Conservation (phyloP, 441 rosid species). For the Erodium chrysanthum region DNA sequence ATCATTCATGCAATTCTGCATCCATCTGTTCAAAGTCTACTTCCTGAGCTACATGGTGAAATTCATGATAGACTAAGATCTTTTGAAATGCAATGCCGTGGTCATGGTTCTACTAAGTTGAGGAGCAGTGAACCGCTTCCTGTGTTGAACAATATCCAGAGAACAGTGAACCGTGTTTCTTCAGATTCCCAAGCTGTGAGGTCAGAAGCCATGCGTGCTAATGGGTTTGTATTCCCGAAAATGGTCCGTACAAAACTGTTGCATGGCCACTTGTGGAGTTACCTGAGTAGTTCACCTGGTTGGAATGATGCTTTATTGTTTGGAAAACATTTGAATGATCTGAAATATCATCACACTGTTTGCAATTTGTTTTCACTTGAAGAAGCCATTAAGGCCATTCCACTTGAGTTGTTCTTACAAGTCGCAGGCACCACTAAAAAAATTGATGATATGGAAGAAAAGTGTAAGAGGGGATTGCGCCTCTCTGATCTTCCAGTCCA, state of each 20-base stretch:
- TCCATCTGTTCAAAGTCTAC: slow-evolving; percentile 56
- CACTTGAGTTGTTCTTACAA: slow-evolving; percentile 79
- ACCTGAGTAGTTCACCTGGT: slow-evolving; percentile 41
- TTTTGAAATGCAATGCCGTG: slow-evolving; percentile 68
- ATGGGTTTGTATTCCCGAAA: slow-evolving; percentile 91
- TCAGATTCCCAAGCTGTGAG: slow-evolving; percentile 35
- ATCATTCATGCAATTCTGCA: slow-evolving; percentile 59
- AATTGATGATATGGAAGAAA: slow-evolving; percentile 62
- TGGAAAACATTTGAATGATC: slow-evolving; percentile 24
- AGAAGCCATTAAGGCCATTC: slow-evolving; percentile 67
- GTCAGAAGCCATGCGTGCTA: slow-evolving; percentile 78
- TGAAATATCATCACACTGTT: slow-evolving; percentile 28
- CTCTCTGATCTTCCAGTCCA: slow-evolving; percentile 63
- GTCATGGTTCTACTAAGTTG: slow-evolving; percentile 43
- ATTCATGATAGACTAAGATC: slow-evolving; percentile 69
- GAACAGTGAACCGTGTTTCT: slow-evolving; percentile 41
- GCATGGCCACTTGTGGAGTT: slow-evolving; percentile 78
- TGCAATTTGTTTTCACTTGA: slow-evolving; percentile 61
- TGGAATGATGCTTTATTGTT: slow-evolving; percentile 43
- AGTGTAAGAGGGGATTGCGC: slow-evolving; percentile 59
- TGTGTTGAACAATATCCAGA: slow-evolving; percentile 51
- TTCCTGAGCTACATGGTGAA: slow-evolving; percentile 50
- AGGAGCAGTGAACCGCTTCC: slow-evolving; percentile 54
- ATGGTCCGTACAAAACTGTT: slow-evolving; percentile 87
- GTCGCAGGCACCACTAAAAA: slow-evolving; percentile 65